Base-by-base conservation (phyloP, 345 rosid genomes). In the Gossypium thurberi region DNA sequence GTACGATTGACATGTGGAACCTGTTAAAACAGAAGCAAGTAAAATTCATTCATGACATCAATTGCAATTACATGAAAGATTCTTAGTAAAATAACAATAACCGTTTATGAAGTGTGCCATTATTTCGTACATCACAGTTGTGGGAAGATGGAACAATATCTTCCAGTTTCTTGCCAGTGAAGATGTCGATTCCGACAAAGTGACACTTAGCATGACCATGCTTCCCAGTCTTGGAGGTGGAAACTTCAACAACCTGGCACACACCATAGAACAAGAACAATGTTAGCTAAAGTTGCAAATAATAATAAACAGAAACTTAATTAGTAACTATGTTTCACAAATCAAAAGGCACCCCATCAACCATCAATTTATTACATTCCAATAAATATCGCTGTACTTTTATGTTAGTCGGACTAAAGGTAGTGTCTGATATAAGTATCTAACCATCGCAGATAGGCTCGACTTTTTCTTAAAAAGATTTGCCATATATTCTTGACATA, bases 191-290 rank as follows among this genome's bases (percentile, higher is more conserved):
- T 42, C 73, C 93, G 6, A 89, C 93, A 79, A 89, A 89, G 85
- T 89, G 93, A 77, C 93, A 87, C 84, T 89, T 87, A 37, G 93
- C 91, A 75, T 89, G 91, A 47, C 93, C 93, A 18, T 89, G 93
- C 85, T 89, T 60, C n/a, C 65, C 91, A 2, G 93, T 87, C 82
- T 89, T 89, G 70, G 91, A 87, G 50, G 93, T 89, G 10, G 90
- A 89, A 63, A 73, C 76, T 64, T 73, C 76, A 1, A 73, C 76
- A 20, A 73, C 70, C 76, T 73, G 74, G 11, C 28, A 7, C 10
- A 62, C 18, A 6, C 57, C 71, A 48, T 43, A 21, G 3, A 50
- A 21, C 55, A 67, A 48, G 17, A 70, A 48, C 63, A 58, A 8
- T 14, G 40, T 21, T 20, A 67, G 37, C 58, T 25, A 26, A 52